Evolutionary conservation across 1,139 yeast species (phyloP), one percentile per base, ranked within the genome.

Genomic region (Arxiozyma bovina): DNA sequence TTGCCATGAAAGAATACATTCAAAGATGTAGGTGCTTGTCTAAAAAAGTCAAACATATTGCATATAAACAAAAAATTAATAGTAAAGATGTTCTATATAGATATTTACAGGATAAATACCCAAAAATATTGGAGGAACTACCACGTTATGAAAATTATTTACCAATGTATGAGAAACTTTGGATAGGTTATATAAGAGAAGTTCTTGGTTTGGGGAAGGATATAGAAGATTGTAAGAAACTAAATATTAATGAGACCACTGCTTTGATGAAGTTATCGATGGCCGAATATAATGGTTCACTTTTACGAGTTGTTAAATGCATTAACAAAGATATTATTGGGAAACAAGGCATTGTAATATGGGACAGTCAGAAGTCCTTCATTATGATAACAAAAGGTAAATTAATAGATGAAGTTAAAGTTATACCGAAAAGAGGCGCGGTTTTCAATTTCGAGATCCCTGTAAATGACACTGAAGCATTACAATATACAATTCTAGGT

Each of bases 221-320:
- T n/a, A 50, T 59, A n/a, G 40, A 55, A 6, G 59, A 61, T 27
- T 38, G 60, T 2, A 41, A 56, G 1, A 60, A 61, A 21, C 50
- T 66, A 12, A 58, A 52, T 18, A 56, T 66, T 18, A 66, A 65
- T 50, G 65, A 66, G 5, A 52, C 63, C 15, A 53, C 57, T 22
- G 59, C 66, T 0, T 68, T 85, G 23, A 74, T 81, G 4, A 84
- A 85, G 63, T 70, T 91, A 42, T 78, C 93, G 0, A 77, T 85
- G 58, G 93, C 96, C 1, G 99, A 93, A 64, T 87, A 79, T 69
- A 87, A 86, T 61, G 98, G 99, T 2, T 82, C 96, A 21, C 67
- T 73, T 46, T 58, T 91, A 23, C 75, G 77, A 18, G 93, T 91
- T 0, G 64, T 76, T 1, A 78, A 81, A 49, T 77, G 90, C 15